Percentiles rank a stretch among this genome's conserved stretches.
Evolutionary conservation across 164 flowering plant genomes (phyloP).

Genomic region (Stephania cephalantha): DNA sequence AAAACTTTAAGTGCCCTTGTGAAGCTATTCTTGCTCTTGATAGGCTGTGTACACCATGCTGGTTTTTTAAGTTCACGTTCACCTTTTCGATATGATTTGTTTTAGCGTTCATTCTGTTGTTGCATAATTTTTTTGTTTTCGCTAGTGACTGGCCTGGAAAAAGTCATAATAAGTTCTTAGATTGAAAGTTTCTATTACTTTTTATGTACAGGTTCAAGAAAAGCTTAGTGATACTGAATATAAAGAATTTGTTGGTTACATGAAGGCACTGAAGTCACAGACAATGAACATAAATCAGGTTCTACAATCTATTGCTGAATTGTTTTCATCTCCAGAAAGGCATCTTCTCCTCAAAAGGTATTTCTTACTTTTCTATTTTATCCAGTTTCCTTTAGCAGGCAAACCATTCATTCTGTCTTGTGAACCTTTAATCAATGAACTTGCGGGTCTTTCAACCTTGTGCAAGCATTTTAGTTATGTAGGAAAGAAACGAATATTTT

Average conservation of each 20-base stretch:
- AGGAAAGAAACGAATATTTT: neutral
- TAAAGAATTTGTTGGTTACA: slow-evolving; percentile 62
- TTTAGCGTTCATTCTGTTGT: neutral
- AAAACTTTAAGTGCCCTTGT: neutral
- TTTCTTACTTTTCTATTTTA: neutral
- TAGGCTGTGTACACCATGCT: neutral
- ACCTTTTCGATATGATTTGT: neutral
- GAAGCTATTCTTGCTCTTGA: neutral
- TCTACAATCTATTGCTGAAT: slow-evolving; percentile 53
- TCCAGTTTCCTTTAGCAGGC: neutral
- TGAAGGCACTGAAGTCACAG: slow-evolving; percentile 85
- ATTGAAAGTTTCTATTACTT: neutral
- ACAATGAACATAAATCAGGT: slow-evolving; percentile 56
- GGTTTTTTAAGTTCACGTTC: neutral
- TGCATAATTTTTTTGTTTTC: neutral
- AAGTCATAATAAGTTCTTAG: neutral
- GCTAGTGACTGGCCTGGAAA: neutral
- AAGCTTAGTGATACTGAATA: slow-evolving; percentile 66
- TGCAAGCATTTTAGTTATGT: neutral
- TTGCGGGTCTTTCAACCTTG: neutral
- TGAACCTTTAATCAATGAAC: neutral
- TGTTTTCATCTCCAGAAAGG: slow-evolving; percentile 77
- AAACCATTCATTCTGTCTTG: neutral
- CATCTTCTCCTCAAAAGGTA: slow-evolving; percentile 72
- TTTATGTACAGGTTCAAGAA: slow-evolving; percentile 58